Conservation (phyloP, 2,329 filamentous ascomycete species). For the Metarhizium rileyi region DNA sequence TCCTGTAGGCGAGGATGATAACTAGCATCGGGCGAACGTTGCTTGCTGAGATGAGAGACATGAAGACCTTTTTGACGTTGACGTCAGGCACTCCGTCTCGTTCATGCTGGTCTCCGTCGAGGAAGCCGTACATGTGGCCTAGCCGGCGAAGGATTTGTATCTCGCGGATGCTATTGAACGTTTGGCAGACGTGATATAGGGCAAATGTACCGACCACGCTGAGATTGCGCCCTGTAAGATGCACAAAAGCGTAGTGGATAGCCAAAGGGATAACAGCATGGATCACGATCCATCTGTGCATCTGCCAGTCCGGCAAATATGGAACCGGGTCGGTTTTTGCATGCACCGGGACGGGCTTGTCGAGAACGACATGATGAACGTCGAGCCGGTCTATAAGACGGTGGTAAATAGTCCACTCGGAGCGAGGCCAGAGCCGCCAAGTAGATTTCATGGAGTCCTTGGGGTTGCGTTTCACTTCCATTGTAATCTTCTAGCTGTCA, state of each 20-base stretch:
- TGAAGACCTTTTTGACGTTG: conserved; percentile 14
- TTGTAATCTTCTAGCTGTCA: no score
- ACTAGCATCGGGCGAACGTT: conserved; percentile 13
- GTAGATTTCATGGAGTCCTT: conserved; percentile 16
- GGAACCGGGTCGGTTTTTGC: conserved; percentile 23
- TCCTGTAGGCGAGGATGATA: conserved; percentile 17
- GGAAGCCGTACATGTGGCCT: conserved; percentile 20
- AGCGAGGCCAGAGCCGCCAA: conserved; percentile 10
- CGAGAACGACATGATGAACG: conserved; percentile 10
- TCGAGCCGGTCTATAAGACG: conserved; percentile 10
- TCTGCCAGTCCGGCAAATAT: conserved; percentile 17
- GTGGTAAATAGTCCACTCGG: conserved; percentile 12
- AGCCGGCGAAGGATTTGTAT: conserved; percentile 20
- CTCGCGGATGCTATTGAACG: conserved; percentile 20
- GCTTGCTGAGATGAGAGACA: conserved; percentile 9
- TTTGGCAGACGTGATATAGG: conserved; percentile 22
- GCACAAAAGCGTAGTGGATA: conserved; percentile 14
- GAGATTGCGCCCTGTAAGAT: conserved; percentile 15
- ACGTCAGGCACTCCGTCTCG: conserved; percentile 25
- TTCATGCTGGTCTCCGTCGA: conserved; percentile 20
- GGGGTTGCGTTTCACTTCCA: conserved; percentile 7
- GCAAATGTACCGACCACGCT: conserved; percentile 2
- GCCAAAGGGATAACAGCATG: conserved; percentile 3
- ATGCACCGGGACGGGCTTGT: conserved; percentile 17
- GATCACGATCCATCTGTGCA: conserved; percentile 22